Conservation (phyloP, 1,284 basidiomycete species). For the Vanrija sp. region DNA sequence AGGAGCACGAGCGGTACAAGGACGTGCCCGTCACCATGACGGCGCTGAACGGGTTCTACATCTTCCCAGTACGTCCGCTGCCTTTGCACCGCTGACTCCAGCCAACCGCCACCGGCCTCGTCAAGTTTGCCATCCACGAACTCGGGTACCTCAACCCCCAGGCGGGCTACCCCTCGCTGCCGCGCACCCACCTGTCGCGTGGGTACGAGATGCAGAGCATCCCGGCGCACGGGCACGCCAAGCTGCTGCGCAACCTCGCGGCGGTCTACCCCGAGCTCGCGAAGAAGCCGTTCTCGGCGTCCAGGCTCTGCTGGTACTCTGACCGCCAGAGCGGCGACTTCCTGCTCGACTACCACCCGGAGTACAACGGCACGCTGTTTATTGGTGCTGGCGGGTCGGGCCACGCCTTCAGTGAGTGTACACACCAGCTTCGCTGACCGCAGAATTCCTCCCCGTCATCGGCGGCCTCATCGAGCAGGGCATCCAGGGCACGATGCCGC, state of each 20-base stretch:
- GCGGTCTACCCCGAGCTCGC: slow-evolving; percentile 22
- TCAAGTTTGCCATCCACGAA: slow-evolving; percentile 46
- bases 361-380: slow-evolving; percentile 25
- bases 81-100: slow-evolving; percentile 15
- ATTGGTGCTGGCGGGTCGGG: slow-evolving; percentile 40
- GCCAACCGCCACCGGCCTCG: slow-evolving; percentile 26
- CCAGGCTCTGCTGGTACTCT: slow-evolving; percentile 34
- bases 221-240: slow-evolving; percentile 2
- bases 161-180: slow-evolving; percentile 3
- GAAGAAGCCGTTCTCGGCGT: slow-evolving; percentile 12
- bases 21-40: slow-evolving; percentile 66
- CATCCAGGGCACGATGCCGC: background rate
- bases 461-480: slow-evolving; percentile 12
- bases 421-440: background rate
- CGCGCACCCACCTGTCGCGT: slow-evolving; percentile 6
- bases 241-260: slow-evolving; percentile 8
- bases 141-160: slow-evolving; percentile 31
- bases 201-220: slow-evolving; percentile 7
- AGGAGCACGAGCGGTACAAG: slow-evolving; percentile 60
- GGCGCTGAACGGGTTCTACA: slow-evolving; percentile 65
- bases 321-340: slow-evolving; percentile 45
- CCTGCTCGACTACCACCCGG: slow-evolving; percentile 37
- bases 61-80: slow-evolving; percentile 60
- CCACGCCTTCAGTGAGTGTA: slow-evolving; percentile 33
- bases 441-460: slow-evolving; percentile 20